These are phyloP conservation scores for Ganoderma boninense DNA, from an alignment of 1,284 basidiomycete species.

Conservation along the genomic window DNA sequence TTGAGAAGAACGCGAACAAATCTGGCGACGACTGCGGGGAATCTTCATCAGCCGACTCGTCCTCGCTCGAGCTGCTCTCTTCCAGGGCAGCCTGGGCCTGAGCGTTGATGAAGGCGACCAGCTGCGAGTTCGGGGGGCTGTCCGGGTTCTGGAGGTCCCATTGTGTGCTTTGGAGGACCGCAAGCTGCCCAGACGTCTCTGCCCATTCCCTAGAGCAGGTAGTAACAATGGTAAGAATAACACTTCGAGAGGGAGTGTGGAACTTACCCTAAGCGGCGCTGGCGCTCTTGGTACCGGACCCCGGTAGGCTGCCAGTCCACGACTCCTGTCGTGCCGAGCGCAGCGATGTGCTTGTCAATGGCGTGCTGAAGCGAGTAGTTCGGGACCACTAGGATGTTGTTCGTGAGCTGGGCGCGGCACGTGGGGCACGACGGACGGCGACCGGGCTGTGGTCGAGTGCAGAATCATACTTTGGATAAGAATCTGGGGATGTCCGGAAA, in stretches of 20 bases:
- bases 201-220: not conserved
- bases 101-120: slow-evolving; percentile 1
- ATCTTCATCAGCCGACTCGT: not conserved
- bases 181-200: not conserved
- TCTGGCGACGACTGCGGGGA: not conserved
- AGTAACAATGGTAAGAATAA: not conserved
- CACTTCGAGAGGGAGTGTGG: not conserved
- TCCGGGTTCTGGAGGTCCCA: not conserved
- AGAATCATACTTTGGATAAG: not conserved
- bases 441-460: not conserved
- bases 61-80: slow-evolving; percentile 12
- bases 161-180: slow-evolving; percentile 3
- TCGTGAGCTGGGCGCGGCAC: slow-evolving; percentile 38
- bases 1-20: slow-evolving; percentile 7
- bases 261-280: slow-evolving; percentile 3
- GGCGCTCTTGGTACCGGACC: slow-evolving; percentile 19
- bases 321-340: slow-evolving; percentile 35
- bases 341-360: slow-evolving; percentile 40
- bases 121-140: slow-evolving; percentile 2
- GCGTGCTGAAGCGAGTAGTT: slow-evolving; percentile 42
- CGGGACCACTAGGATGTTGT: slow-evolving; percentile 38
- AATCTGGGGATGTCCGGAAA: not conserved
- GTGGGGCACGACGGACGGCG: slow-evolving; percentile 41
- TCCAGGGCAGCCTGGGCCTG: not conserved
- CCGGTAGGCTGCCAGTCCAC: slow-evolving; percentile 41